Evolutionary conservation across 257 asterid genomes (phyloP).

Genomic region (Lavandula angustifolia): DNA sequence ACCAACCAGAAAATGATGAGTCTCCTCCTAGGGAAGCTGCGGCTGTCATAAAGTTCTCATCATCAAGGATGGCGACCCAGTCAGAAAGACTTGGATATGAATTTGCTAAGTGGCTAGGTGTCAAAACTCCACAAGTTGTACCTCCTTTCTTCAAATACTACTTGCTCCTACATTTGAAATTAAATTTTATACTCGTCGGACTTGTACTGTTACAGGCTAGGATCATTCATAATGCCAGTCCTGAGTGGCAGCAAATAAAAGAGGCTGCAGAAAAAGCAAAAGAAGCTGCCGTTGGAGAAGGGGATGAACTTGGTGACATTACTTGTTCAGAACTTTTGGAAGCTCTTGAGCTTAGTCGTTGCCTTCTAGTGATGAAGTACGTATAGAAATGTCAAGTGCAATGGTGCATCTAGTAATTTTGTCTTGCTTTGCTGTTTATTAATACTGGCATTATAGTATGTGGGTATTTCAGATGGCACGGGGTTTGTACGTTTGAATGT

Average conservation of each 20-base stretch:
- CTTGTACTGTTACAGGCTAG: slow-evolving; percentile 60
- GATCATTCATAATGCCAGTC: slow-evolving; percentile 78
- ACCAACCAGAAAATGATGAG: slow-evolving; percentile 68
- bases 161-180: slow-evolving; percentile 32
- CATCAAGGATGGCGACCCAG: slow-evolving; percentile 99
- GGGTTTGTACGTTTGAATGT: slow-evolving; percentile 23
- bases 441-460: slow-evolving; percentile 12
- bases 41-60: slow-evolving; percentile 93
- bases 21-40: slow-evolving; percentile 80
- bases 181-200: slow-evolving; percentile 19
- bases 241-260: slow-evolving; percentile 94
- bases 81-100: slow-evolving; percentile 98
- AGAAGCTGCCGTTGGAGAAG: slow-evolving; percentile 66
- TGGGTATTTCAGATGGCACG: slow-evolving; percentile 7
- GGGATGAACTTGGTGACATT: slow-evolving; percentile 88
- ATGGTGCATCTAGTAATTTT: slow-evolving; percentile 26
- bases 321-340: slow-evolving; percentile 96
- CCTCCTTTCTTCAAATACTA: slow-evolving; percentile 44
- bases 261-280: slow-evolving; percentile 93
- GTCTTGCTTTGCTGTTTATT: slow-evolving; percentile 25
- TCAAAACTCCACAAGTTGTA: slow-evolving; percentile 95
- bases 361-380: slow-evolving; percentile 89
- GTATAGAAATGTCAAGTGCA: slow-evolving; percentile 33
- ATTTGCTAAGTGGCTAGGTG: slow-evolving; percentile 99
- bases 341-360: slow-evolving; percentile 99